Evolutionary conservation across 2,329 filamentous ascomycete genomes (phyloP), one percentile per base, ranked within the genome.

Genomic region (Scopulariopsis brevicaulis): DNA sequence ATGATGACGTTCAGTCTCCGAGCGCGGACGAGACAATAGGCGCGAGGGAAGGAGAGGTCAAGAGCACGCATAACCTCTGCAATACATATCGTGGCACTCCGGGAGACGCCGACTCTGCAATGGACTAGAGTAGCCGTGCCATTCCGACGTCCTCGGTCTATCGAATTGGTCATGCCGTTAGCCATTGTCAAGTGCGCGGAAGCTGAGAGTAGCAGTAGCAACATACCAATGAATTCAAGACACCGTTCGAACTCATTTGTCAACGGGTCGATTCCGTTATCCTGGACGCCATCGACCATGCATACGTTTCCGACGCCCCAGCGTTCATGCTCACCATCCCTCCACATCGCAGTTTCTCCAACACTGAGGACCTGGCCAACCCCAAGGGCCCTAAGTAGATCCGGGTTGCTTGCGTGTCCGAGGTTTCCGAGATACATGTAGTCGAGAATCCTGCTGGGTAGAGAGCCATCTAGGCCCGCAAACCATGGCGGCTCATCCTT

Each of bases 361-460:
- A 99, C 91, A 65, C 92, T 96, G 32, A 99, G 76, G 51, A 99
- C 85, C 65, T 95, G 89, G 15, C 79, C 81, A 60, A 99, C 96
- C 0, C 93, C 93, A 60, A 99, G 74, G 52, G 86, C 83, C 61
- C 77, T 80, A 35, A 99, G 74, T 35, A 99, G 74, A 58, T 89
- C 87, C 0, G 92, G 90, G 64, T 97, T 97, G 67, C 97, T 97
- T 8, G 94, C 94, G 68, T 99, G 94, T 0, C 83, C 84, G 18
- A 97, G 78, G 65, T 97, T 97, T 1, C 94, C 94, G 14, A 99
- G 81, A 68, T 99, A 99, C 85, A 99, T 91, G 68, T 97, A 96
- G 57, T 92, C 86, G 50, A 96, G 74, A 46, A 99, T 82, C 15
- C 93, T 83, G 67, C 90, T 96, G 1, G 94, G 94, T 24, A 97